phyloP scores from a whole-genome alignment of 2,329 filamentous ascomycete species.

The Alternaria angustiovoidea region DNA sequence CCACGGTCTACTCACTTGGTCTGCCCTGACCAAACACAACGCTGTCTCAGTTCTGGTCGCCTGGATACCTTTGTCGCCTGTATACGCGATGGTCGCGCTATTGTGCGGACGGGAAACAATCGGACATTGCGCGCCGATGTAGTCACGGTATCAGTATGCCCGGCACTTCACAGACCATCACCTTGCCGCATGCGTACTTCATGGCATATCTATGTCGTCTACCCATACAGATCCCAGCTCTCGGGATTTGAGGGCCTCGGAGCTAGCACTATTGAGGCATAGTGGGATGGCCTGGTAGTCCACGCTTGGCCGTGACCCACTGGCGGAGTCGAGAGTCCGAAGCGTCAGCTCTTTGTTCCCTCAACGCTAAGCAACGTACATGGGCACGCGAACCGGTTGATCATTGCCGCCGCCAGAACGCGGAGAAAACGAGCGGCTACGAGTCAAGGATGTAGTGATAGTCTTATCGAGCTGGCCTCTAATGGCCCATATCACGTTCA shows the following conservation, averaged over 20 bases:
- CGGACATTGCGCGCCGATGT: neutral
- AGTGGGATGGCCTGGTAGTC: neutral
- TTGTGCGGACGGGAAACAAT: neutral
- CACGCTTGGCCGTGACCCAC: slow-evolving; percentile 7
- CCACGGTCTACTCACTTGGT: too few species aligned
- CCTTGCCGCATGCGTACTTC: neutral
- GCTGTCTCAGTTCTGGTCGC: neutral
- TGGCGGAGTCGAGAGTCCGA: slow-evolving; percentile 13
- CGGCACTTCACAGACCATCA: neutral
- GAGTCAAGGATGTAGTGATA: slow-evolving; percentile 1
- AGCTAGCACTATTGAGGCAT: neutral
- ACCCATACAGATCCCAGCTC: neutral
- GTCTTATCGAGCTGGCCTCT: slow-evolving; percentile 11
- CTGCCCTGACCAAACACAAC: neutral
- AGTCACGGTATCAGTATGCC: neutral
- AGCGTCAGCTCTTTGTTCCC: neutral
- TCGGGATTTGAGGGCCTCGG: neutral
- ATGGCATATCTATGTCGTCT: neutral
- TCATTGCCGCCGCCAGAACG: neutral
- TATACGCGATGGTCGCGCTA: too few species aligned
- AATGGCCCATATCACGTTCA: neutral
- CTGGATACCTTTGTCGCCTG: too few species aligned
- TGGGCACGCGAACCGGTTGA: slow-evolving; percentile 5
- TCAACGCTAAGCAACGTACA: neutral
- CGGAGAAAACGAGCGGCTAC: neutral